Percentiles rank a stretch among this genome's conserved stretches.
These are phyloP conservation scores for Citrus inodora DNA, from an alignment of 345 rosid species.

Conservation along the genomic window DNA sequence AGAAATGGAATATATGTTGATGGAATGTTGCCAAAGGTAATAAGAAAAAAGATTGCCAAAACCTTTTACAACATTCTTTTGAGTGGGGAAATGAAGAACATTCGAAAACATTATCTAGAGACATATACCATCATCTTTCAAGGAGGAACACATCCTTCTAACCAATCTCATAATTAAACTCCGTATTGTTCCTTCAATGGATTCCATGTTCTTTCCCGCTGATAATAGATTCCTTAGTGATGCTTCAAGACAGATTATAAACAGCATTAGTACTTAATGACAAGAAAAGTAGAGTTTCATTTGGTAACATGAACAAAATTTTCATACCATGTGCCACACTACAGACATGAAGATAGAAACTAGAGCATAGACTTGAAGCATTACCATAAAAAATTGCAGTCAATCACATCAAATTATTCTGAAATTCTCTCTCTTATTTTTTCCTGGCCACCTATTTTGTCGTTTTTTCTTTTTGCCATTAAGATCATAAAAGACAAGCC, in stretches of 20 bases:
- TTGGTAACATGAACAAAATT: background rate
- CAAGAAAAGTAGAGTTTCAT: background rate
- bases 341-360: background rate
- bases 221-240: conserved; percentile 55
- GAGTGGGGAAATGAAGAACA: background rate
- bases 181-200: conserved; percentile 52
- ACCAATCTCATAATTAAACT: conserved; percentile 54
- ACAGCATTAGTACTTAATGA: background rate
- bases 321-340: background rate
- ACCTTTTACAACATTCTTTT: background rate
- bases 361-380: background rate
- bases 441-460: background rate
- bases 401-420: background rate
- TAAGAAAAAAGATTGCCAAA: background rate
- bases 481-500: background rate
- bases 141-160: conserved; percentile 59
- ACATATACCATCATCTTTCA: conserved; percentile 42
- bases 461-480: background rate
- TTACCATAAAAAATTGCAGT: background rate
- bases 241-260: conserved; percentile 35
- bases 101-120: conserved; percentile 2
- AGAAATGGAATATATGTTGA: background rate
- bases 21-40: background rate
- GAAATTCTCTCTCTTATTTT: background rate
- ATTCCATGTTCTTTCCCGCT: conserved; percentile 42